Evolutionary conservation across 2,329 filamentous ascomycete genomes (phyloP), one percentile per base, ranked within the genome.

Genomic region (Penicillium sp.): DNA sequence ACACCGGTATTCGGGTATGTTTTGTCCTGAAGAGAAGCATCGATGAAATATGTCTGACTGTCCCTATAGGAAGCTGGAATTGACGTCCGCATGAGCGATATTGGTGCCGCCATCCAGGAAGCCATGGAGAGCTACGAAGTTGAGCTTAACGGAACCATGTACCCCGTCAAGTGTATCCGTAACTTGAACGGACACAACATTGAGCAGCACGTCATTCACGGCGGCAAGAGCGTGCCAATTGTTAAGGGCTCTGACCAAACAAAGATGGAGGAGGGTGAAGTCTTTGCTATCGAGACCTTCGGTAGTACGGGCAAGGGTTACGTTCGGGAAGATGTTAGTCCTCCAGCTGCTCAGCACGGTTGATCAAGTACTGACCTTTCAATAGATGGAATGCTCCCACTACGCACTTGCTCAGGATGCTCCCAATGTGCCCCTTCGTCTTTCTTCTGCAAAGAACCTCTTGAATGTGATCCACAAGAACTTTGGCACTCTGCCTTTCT

Each of bases 191-290:
- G 92, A 10, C 93, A 97, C 80, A 94, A 90, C 66, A 97, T 97
- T 71, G 83, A 91, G 57, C 92, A 87, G 61, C 95, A 93, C 81
- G 88, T 87, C 74, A 97, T 97, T 69, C 93, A 97, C 78, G 92
- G 93, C 58, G 90, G 76, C 54, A 97, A 97, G 83, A 92, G 90
- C 66, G 91, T 97, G 53, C 94, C 93, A 0, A 96, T 97, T 70
- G 92, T 97, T 64, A 96, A 96, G 81, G 89, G 87, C 62, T 85
- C 86, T 62, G 91, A 96, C 71, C 87, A 89, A 74, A 96, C 92
- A 54, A 96, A 96, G 83, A 98, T 98, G 94, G 93, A 97, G 79
- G 94, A 97, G 78, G 92, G 92, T 43, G 93, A 98, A 72, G 88
- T 92, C 18, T 98, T 96, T 75, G 93, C 93, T 64, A 96, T 97